phyloP scores from a whole-genome alignment of 495 filamentous ascomycete genomes.

The Barbatosphaeria neglecta region DNA sequence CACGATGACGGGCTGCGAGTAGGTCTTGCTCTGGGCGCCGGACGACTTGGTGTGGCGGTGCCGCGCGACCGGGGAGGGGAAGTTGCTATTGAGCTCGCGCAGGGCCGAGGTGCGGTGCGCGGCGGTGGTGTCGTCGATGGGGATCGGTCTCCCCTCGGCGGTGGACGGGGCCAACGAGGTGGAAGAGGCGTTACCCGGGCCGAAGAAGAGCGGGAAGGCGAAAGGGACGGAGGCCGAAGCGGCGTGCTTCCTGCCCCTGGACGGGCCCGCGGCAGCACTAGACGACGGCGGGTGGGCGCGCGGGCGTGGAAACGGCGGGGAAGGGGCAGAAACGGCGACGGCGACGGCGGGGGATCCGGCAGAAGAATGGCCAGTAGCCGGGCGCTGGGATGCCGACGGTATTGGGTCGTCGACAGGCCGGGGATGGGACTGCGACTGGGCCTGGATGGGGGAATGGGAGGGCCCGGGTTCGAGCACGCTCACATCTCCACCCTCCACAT shows the following conservation, averaged over 20 bases:
- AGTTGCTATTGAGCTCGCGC: conserved; percentile 33
- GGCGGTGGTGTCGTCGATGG: conserved; percentile 27
- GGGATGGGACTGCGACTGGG: neutral
- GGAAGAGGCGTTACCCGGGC: conserved; percentile 22
- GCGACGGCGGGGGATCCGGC: neutral
- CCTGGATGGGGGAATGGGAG: neutral
- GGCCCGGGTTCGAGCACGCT: neutral
- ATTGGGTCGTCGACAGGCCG: neutral
- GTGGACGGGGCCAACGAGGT: conserved; percentile 30
- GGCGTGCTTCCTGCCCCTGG: conserved; percentile 5
- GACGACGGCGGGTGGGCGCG: conserved; percentile 5
- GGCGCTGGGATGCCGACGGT: neutral
- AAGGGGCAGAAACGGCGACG: neutral
- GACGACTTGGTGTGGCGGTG: conserved; percentile 32
- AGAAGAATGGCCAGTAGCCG: neutral
- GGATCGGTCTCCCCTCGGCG: conserved; percentile 32
- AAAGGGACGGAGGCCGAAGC: conserved; percentile 20
- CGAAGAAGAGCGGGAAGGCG: conserved; percentile 24
- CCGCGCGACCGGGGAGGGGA: conserved; percentile 20
- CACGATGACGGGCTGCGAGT: conserved; percentile 45
- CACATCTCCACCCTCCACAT: neutral
- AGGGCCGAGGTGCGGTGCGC: conserved; percentile 28
- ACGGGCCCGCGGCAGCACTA: conserved; percentile 6
- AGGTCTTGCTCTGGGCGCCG: conserved; percentile 38
- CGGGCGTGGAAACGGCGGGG: conserved; percentile 12